Evolutionary conservation across 345 rosid genomes (phyloP), one percentile per base, ranked within the genome.

Genomic region (Eutrema heterophyllum): DNA sequence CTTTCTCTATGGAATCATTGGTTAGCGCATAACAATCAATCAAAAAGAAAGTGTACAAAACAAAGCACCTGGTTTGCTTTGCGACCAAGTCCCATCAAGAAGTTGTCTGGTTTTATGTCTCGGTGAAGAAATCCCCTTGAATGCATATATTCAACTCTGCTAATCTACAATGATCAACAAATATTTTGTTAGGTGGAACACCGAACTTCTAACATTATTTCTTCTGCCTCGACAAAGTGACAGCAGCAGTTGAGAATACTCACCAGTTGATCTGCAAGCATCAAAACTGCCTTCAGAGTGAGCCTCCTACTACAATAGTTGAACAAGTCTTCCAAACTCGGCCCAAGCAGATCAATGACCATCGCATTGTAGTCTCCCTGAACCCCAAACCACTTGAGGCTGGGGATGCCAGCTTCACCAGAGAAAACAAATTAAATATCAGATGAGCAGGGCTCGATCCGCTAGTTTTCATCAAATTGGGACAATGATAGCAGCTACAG

Each of bases 331-430:
- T 90, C 97, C 83, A 90, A 83, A 82, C 97, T 90, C 15, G 97
- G 97, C 11, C 97, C 94, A 73, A 90, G 94, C 67, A 90, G 92
- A 73, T 90, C 97, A 69, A 90, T 88, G 53, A 88, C 94, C 97
- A 90, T 90, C 26, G 86, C 81, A 75, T 84, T 90, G 80, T 90
- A 88, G 24, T 90, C 97, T 27, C 81, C 86, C 71, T 90, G 92
- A 72, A 88, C 89, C 49, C 97, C 97, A 73, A 84, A 90, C 97
- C 97, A 90, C 76, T 88, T 87, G 39, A 90, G 89, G 78, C 87
- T 88, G 16, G 97, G 97, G 78, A 90, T 80, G 67, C 97, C 97
- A 55, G 89, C 97, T 90, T 57, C 79, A 84, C 69, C 68, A 64
- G 43, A 59, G 18, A 43, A 41, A 72, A 56, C 9, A 16, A 59